phyloP scores from a whole-genome alignment of 2,329 filamentous ascomycete genomes.

The Polychaeton citri region DNA sequence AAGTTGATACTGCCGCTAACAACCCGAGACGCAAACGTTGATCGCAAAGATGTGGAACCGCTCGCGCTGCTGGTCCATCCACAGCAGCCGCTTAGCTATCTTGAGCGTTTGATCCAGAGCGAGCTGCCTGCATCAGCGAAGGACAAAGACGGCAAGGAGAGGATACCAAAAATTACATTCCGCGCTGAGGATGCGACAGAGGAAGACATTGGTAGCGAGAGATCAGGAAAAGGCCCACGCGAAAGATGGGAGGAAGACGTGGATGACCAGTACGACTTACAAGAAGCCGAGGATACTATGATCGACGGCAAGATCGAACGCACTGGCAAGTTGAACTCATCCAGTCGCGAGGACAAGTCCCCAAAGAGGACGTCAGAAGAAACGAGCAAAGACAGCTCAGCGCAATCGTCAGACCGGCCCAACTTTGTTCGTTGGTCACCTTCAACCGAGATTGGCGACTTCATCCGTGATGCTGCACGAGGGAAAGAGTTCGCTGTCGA shows the following conservation, averaged over 20 bases:
- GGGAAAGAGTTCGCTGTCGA: constrained; percentile 74
- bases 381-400: constrained; percentile 20
- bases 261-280: constrained; percentile 20
- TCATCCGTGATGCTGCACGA: constrained; percentile 77
- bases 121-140: constrained; percentile 52
- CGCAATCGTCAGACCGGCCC: constrained; percentile 18
- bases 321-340: constrained; percentile 27
- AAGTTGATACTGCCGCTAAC: constrained; percentile 69
- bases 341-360: constrained; percentile 39
- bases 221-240: constrained; percentile 7
- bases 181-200: constrained; percentile 62
- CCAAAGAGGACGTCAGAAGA: constrained; percentile 24
- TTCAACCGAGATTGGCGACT: constrained; percentile 84
- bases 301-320: constrained; percentile 32
- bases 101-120: constrained; percentile 77
- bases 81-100: constrained; percentile 80
- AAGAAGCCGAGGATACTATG: constrained; percentile 23
- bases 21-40: constrained; percentile 43
- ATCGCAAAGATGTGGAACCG: constrained; percentile 63
- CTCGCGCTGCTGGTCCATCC: constrained; percentile 77
- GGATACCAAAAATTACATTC: constrained; percentile 63
- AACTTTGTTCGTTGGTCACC: constrained; percentile 79
- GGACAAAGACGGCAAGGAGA: constrained; percentile 48
- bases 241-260: constrained; percentile 22
- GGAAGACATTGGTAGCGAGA: constrained; percentile 29